phyloP scores from a whole-genome alignment of 192 early-diverging fungal species.

The Coemansia sp. region DNA sequence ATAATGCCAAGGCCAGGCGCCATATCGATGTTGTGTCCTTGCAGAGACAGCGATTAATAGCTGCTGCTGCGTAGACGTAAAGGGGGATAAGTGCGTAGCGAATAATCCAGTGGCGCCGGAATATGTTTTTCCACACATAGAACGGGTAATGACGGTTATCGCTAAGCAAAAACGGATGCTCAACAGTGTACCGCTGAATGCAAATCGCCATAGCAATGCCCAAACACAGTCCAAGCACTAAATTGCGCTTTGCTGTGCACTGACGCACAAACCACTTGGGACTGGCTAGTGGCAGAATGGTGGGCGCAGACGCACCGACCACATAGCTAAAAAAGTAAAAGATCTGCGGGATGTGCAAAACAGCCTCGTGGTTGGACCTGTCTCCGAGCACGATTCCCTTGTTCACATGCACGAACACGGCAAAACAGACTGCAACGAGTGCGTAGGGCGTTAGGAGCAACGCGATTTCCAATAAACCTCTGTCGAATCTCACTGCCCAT shows the following conservation, averaged over 20 bases:
- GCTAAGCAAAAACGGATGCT: constrained; percentile 91
- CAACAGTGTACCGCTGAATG: constrained; percentile 66
- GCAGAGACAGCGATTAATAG: constrained; percentile 35
- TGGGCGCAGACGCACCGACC: constrained; percentile 55
- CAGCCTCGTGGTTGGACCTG: constrained; percentile 78
- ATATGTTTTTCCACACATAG: constrained; percentile 89
- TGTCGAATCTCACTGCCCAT: constrained; percentile 4
- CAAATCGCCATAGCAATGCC: constrained; percentile 35
- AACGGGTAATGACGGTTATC: constrained; percentile 98
- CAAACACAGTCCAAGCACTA: background rate
- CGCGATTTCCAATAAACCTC: background rate
- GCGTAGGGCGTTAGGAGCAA: constrained; percentile 22
- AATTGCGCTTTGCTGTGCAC: constrained; percentile 2
- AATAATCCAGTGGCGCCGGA: constrained; percentile 56
- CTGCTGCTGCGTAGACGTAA: constrained; percentile 61
- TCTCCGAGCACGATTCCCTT: constrained; percentile 90
- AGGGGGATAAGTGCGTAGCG: constrained; percentile 67
- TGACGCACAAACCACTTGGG: constrained; percentile 24
- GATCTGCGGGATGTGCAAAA: constrained; percentile 80
- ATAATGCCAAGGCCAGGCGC: constrained; percentile 58
- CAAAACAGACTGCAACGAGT: constrained; percentile 56
- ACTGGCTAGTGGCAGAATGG: constrained; percentile 42
- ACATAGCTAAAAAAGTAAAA: constrained; percentile 81
- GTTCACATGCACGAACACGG: constrained; percentile 74
- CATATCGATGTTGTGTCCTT: constrained; percentile 58